Conservation (phyloP, 768 basidiomycete species). For the Mycena sanguinolenta region DNA sequence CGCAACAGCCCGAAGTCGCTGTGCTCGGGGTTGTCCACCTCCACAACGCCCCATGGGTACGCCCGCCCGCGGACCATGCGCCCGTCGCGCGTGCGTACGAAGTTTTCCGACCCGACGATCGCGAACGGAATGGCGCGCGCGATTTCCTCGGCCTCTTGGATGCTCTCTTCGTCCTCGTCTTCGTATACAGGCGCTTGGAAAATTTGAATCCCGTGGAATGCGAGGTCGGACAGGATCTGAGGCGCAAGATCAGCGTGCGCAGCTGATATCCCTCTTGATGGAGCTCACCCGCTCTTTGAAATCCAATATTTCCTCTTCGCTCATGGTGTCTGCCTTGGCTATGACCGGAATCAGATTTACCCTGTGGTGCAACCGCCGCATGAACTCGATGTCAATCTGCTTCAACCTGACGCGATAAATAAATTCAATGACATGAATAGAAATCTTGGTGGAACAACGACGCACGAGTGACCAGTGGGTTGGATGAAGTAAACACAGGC, state of each 20-base stretch:
- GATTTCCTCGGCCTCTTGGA: slow-evolving; percentile 97
- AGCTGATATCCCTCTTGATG: neutral
- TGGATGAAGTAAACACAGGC: slow-evolving; percentile 99
- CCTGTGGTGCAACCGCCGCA: slow-evolving; percentile 95
- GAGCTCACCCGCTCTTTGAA: slow-evolving; percentile 90
- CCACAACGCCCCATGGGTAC: slow-evolving; percentile 99
- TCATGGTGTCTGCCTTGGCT: slow-evolving; percentile 97
- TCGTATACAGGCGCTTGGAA: slow-evolving; percentile 98
- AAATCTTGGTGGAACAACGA: slow-evolving; percentile 30
- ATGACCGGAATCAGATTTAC: slow-evolving; percentile 99
- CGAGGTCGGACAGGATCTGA: slow-evolving; percentile 93
- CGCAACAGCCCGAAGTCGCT: slow-evolving; percentile 99
- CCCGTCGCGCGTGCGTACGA: slow-evolving; percentile 87
- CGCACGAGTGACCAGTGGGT: slow-evolving; percentile 97
- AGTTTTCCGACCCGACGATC: slow-evolving; percentile 91
- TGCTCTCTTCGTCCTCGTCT: slow-evolving; percentile 97
- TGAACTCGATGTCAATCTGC: slow-evolving; percentile 98
- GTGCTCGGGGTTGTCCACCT: slow-evolving; percentile 99
- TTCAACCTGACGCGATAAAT: slow-evolving; percentile 73
- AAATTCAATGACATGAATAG: neutral
- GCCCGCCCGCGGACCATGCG: slow-evolving; percentile 93
- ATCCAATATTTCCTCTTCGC: slow-evolving; percentile 91
- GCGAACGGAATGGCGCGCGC: slow-evolving; percentile 98
- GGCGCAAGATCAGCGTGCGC: slow-evolving; percentile 7
- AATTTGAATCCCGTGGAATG: slow-evolving; percentile 95